These are phyloP conservation scores for Annona squamosa DNA, from an alignment of 164 flowering plant genomes.

Conservation along the genomic window DNA sequence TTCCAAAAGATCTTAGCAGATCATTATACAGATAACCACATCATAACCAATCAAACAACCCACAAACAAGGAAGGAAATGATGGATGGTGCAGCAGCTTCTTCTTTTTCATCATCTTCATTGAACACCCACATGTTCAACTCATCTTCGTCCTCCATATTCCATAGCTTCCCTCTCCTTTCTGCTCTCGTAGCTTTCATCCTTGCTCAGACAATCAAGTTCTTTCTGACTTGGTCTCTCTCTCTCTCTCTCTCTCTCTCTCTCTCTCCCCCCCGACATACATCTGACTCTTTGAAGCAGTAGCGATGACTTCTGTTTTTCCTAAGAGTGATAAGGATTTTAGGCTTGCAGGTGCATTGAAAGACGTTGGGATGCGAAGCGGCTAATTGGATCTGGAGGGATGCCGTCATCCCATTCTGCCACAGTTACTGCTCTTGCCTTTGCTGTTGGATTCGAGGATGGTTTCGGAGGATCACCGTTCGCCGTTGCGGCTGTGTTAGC, in stretches of 20 bases:
- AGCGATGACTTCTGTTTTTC: slow-evolving; percentile 7
- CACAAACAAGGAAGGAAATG: not conserved
- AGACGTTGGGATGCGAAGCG: slow-evolving; percentile 69
- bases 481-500: slow-evolving; percentile 62
- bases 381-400: slow-evolving; percentile 84
- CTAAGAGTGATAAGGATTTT: slow-evolving; percentile 33
- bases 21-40: slow-evolving; percentile 2
- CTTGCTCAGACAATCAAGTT: slow-evolving; percentile 58
- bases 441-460: slow-evolving; percentile 74
- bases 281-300: not conserved
- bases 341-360: slow-evolving; percentile 78
- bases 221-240: slow-evolving; percentile 53
- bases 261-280: not conserved
- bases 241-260: slow-evolving; percentile 8
- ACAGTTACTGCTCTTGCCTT: slow-evolving; percentile 79
- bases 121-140: not conserved
- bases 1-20: not conserved
- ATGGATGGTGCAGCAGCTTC: slow-evolving; percentile 15
- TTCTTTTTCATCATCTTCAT: slow-evolving; percentile 12
- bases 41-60: not conserved
- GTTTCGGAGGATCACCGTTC: slow-evolving; percentile 72
- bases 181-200: slow-evolving; percentile 49
- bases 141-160: slow-evolving; percentile 25
- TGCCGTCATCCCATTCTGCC: slow-evolving; percentile 99
- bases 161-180: slow-evolving; percentile 48